Base-by-base conservation (phyloP, 1,139 yeast species). In the Blastobotrys capitulatus region DNA sequence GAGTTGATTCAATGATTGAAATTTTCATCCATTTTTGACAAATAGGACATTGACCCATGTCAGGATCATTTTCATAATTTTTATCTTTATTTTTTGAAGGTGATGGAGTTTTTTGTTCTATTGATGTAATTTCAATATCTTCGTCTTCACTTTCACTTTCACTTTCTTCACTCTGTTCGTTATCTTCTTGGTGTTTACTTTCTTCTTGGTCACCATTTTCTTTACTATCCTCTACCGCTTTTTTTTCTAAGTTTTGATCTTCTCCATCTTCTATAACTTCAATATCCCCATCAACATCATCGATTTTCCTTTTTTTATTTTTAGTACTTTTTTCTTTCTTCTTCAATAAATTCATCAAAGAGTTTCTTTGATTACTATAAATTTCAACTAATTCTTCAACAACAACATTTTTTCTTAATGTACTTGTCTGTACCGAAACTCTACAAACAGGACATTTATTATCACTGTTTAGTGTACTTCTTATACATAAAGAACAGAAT, bases 401-500 rank as follows among this genome's bases (percentile, higher is more conserved):
- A n/a, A 84, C 70, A 27, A 79, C 75, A 48, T 84, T 87, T 57
- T 86, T 77, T 55, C 83, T 74, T 48, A 90, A 67, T 57, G 79
- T 79, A 50, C 90, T 81, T 57, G 87, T 94, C 60, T 80, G 78
- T 25, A 84, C 78, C 57, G 82, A 87, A 12, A 77, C 72, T 36
- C 84, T 76, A 65, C 98, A 92, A 46, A 86, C 69, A 0, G 97
- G 97, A 63, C 97, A 92, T 51, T 76, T 70, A 37, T 77, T 76
- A 35, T 78, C 79, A 40, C 69, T 69, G 22, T 80, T 71, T 43
- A 90, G 68, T 54, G 83, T 80, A 55, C 85, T 79, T 53, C 97
- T 75, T 35, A 92, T 86, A 64, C 98, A 92, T 20, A 83, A 75
- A 0, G 96, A 88, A 65, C 98, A 92, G 63, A 89, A 92, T 0